Base-by-base conservation (phyloP, 768 basidiomycete genomes). In the Kwoniella mangroviensis region DNA sequence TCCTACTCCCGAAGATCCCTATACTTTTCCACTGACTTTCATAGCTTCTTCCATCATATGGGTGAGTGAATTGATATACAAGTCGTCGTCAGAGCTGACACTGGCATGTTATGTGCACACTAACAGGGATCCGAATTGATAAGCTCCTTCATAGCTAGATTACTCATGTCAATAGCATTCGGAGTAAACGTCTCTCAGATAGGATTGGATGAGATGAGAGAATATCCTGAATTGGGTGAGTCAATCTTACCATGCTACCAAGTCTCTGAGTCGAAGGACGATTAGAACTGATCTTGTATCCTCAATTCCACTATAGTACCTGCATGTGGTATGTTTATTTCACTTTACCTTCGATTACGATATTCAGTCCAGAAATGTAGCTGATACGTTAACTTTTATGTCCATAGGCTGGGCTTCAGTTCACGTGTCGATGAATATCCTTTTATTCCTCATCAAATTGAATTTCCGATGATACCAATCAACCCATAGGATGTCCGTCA, bases 21-120 rank as follows among this genome's bases (percentile, higher is more conserved):
- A 86, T 74, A 86, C 83, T 2, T 86, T 84, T 68, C 75, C 80
- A 12, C 73, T 85, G 59, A 86, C 85, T 0, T 82, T 84, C 56
- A 75, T 77, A 15, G 85, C 85, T 4, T 84, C 83, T 19, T 74
- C 79, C 21, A 79, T 83, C 54, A 84, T 86, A 54, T 84, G 83
- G 83, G 82, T 82, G 54, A 70, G 78, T 62, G 21, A 34, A 12
- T 42, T 21, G 12, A 13, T 2, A 51, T 24, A 24, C 21, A 26
- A 26, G 28, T n/a, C 12, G 21, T 12, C 21, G 26, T 28, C 54
- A 5, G 13, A 28, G 43, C 62, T 42, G 52, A 55, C 11, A 45
- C 62, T 42, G 52, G 42, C 11, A 45, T 43, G 53, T 22, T 54
- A 22, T 24, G n/a, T 49, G 61, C 42, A 26, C 17, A 5, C 49